Conservation (phyloP, 169 alveolate species). For the Plasmodium falciparum region DNA sequence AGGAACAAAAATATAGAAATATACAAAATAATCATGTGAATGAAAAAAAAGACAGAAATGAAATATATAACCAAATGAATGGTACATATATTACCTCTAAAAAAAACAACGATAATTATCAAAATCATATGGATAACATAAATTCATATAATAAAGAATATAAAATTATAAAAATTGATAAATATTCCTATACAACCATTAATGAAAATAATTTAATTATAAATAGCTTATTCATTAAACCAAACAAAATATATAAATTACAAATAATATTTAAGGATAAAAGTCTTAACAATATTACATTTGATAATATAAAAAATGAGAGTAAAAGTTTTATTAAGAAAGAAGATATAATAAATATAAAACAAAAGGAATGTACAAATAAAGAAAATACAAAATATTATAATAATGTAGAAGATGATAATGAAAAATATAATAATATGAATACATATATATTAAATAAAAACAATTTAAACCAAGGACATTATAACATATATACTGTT, state of each 20-base stretch:
- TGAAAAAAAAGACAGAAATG: no score
- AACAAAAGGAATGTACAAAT: no score
- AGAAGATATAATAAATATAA: no score
- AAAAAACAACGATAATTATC: neutral
- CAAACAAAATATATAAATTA: slow-evolving; percentile 26
- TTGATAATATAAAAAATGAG: neutral
- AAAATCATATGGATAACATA: neutral
- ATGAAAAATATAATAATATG: neutral
- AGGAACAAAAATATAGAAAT: no score
- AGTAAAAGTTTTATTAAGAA: no score
- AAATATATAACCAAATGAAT: no score
- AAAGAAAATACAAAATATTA: no score
- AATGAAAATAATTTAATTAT: slow-evolving; percentile 29
- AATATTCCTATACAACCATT: slow-evolving; percentile 37
- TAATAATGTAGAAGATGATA: neutral
- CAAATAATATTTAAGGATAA: slow-evolving; percentile 41
- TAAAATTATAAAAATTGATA: slow-evolving; percentile 18
- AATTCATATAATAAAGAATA: neutral
- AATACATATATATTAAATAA: neutral
- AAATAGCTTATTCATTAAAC: slow-evolving; percentile 38
- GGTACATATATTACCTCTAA: neutral
- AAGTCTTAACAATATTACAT: slow-evolving; percentile 1
- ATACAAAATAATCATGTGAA: no score
- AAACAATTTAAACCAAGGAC: neutral
- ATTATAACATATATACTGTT: neutral